These are phyloP conservation scores for Bipolaris bicolor DNA, from an alignment of 2,329 filamentous ascomycete species.

Conservation along the genomic window DNA sequence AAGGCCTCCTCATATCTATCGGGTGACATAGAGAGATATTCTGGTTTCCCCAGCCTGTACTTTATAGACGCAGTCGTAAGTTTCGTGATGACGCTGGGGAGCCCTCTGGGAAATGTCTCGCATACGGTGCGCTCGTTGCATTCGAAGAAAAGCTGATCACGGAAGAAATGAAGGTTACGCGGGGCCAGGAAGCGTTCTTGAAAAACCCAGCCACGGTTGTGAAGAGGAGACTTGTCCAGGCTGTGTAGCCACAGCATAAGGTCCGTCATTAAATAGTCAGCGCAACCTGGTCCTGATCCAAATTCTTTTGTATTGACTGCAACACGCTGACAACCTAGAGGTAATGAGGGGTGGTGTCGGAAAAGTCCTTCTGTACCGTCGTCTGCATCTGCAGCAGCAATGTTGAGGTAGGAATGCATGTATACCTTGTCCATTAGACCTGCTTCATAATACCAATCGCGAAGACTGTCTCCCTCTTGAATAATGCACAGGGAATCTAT, in stretches of 20 bases:
- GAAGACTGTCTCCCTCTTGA: conserved; percentile 1
- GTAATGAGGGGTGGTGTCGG: neutral
- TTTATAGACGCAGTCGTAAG: neutral
- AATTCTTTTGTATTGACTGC: neutral
- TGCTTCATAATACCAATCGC: conserved; percentile 13
- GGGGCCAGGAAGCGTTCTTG: conserved; percentile 26
- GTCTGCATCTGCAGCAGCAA: conserved; percentile 9
- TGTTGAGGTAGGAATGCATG: conserved; percentile 13
- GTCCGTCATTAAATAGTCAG: neutral
- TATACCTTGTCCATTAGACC: conserved; percentile 16
- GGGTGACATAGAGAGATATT: too few species aligned
- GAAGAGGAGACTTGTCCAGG: neutral
- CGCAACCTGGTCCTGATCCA: neutral
- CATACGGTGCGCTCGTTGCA: conserved; percentile 12
- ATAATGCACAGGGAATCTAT: conserved; percentile 23
- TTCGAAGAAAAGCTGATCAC: conserved; percentile 27
- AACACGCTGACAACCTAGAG: neutral
- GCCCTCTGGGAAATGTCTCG: conserved; percentile 11
- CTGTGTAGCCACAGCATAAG: neutral
- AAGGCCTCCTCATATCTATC: neutral
- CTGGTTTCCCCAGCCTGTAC: neutral
- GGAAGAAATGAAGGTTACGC: conserved; percentile 23
- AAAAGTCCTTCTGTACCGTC: conserved; percentile 15
- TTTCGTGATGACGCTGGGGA: neutral
- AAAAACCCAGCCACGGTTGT: conserved; percentile 17